Percentiles rank a stretch among this genome's conserved stretches.
phyloP scores from a whole-genome alignment of 768 basidiomycete species.

The Dictyophora rubrovolvata region DNA sequence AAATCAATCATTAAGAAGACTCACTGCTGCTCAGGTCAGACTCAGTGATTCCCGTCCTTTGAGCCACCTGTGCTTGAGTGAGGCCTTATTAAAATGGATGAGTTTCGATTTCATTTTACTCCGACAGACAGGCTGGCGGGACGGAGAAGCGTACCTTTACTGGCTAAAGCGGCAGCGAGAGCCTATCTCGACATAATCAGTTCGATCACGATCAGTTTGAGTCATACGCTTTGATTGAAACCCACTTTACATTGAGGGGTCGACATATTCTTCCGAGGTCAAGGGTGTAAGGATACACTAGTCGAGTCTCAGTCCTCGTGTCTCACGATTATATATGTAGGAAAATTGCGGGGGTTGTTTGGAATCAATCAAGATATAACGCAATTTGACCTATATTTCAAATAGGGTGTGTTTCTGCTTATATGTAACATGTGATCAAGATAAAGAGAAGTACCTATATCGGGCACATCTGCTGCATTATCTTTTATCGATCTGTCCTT shows the following conservation, averaged over 20 bases:
- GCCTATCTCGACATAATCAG: neutral
- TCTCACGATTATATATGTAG: neutral
- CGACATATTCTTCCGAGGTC: neutral
- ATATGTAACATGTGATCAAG: neutral
- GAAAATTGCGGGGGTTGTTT: neutral
- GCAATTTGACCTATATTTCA: neutral
- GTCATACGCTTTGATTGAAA: neutral
- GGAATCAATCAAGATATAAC: neutral
- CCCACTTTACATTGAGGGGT: neutral
- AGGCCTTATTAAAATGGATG: neutral
- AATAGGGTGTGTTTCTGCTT: neutral
- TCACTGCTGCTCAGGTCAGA: neutral
- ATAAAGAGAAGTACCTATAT: neutral
- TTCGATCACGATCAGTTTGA: neutral
- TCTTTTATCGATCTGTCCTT: neutral
- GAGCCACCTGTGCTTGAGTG: neutral
- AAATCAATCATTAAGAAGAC: neutral
- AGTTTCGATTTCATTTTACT: neutral
- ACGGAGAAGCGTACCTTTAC: neutral
- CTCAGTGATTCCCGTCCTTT: neutral
- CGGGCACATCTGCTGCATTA: neutral
- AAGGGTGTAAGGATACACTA: neutral
- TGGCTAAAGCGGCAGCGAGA: neutral
- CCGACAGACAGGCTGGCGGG: neutral
- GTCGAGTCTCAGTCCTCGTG: neutral